These are phyloP conservation scores for Carex littledalei DNA, from an alignment of 176 grass and related monocot genomes.

Conservation along the genomic window DNA sequence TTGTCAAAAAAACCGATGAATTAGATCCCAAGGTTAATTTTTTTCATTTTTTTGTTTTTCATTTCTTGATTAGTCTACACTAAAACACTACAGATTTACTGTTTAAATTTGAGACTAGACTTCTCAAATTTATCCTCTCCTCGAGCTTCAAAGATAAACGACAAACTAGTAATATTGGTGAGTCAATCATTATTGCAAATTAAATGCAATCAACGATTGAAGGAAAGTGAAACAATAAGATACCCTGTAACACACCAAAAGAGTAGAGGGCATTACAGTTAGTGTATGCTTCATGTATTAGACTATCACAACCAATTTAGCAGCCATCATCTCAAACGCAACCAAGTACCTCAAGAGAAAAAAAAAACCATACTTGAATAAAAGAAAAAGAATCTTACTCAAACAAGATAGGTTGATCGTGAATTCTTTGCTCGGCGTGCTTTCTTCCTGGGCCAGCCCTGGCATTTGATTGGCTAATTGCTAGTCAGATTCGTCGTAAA, in stretches of 20 bases:
- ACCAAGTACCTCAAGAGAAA: not conserved
- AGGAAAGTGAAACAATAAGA: not conserved
- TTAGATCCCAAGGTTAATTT: not conserved
- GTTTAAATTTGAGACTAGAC: not conserved
- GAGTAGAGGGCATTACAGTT: not conserved
- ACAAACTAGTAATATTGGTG: not conserved
- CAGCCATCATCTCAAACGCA: not conserved
- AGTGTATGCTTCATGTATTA: not conserved
- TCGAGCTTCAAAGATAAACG: not conserved
- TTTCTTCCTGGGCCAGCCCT: not conserved
- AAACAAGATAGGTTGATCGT: not conserved
- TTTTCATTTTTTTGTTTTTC: not conserved
- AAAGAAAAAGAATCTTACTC: not conserved
- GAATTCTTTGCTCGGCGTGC: not conserved
- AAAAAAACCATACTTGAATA: not conserved
- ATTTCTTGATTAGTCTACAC: not conserved
- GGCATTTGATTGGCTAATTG: constrained; percentile 26
- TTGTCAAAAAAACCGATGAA: not conserved
- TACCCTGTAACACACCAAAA: not conserved
- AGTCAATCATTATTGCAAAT: not conserved
- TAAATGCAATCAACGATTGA: not conserved
- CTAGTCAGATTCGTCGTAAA: constrained; percentile 12
- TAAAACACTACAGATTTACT: not conserved
- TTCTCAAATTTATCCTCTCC: not conserved
- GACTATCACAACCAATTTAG: not conserved